A percentile compares a stretch with the other conserved stretches of the same genome.
phyloP scores from a whole-genome alignment of 2,329 filamentous ascomycete species.

The Epichloe sylvatica region DNA sequence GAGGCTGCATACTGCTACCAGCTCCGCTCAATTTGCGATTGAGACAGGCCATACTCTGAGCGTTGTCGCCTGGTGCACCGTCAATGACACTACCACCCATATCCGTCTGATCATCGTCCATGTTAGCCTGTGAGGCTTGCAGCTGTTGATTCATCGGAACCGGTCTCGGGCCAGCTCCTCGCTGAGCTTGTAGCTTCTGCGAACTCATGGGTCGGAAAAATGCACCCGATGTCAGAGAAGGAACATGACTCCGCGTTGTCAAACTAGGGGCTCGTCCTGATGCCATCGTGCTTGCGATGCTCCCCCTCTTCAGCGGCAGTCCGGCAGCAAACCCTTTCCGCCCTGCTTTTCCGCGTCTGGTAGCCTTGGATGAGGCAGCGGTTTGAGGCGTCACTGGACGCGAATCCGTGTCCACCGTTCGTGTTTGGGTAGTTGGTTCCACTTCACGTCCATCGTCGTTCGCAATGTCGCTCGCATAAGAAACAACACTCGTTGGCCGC shows the following conservation, averaged over 20 bases:
- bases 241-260: conserved; percentile 73
- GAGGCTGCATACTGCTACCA: conserved; percentile 37
- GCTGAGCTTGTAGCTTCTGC: conserved; percentile 81
- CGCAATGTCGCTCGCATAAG: conserved; percentile 54
- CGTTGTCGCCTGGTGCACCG: conserved; percentile 42
- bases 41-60: conserved; percentile 31
- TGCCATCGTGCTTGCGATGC: conserved; percentile 30
- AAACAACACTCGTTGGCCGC: conserved; percentile 51
- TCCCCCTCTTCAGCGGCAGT: conserved; percentile 31
- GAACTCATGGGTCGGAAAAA: conserved; percentile 98
- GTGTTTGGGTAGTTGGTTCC: conserved; percentile 19
- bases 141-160: conserved; percentile 26
- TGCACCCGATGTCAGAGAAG: conserved; percentile 73
- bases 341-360: conserved; percentile 42
- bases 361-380: conserved; percentile 25
- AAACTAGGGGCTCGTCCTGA: conserved; percentile 42
- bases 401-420: conserved; percentile 30
- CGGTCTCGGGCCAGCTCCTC: conserved; percentile 42
- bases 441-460: conserved; percentile 40
- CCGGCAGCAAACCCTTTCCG: conserved; percentile 34
- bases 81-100: conserved; percentile 27
- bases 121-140: conserved; percentile 12
- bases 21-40: conserved; percentile 22
- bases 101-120: conserved; percentile 28
- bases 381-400: conserved; percentile 42